phyloP scores from a whole-genome alignment of 2,329 filamentous ascomycete genomes.

The Lachnellula hyalina region DNA sequence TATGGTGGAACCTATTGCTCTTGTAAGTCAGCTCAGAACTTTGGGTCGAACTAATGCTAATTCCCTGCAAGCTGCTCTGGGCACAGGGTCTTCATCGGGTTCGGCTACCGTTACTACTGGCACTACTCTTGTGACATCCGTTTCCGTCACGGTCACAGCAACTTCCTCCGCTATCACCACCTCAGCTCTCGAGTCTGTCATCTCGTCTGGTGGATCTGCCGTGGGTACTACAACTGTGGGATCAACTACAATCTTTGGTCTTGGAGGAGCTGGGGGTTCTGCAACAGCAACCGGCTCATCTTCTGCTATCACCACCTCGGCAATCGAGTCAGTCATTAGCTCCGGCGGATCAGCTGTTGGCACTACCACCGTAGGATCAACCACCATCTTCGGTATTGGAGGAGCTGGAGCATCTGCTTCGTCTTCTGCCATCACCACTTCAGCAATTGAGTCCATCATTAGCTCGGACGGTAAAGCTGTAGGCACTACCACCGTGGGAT shows the following conservation, averaged over 20 bases:
- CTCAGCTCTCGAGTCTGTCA: conserved; percentile 1
- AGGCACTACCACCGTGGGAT: conserved; percentile 13
- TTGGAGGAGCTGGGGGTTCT: neutral
- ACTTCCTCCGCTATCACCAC: neutral
- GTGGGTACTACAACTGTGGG: conserved; percentile 5
- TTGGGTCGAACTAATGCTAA: neutral
- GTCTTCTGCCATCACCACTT: conserved; percentile 20
- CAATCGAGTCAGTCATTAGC: conserved; percentile 14
- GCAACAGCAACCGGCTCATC: neutral
- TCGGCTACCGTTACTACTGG: conserved; percentile 4
- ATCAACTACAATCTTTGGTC: conserved; percentile 6
- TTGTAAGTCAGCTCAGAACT: conserved; percentile 12
- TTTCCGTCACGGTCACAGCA: conserved; percentile 4
- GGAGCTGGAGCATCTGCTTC: conserved; percentile 4
- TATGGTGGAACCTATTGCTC: conserved; percentile 27
- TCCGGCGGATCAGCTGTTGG: conserved; percentile 13
- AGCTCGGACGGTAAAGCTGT: conserved; percentile 14
- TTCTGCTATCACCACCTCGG: conserved; percentile 20
- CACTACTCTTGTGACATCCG: neutral
- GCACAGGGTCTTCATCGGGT: conserved; percentile 4
- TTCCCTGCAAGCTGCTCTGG: neutral
- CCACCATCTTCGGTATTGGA: conserved; percentile 14
- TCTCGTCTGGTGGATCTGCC: neutral
- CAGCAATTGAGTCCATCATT: conserved; percentile 13
- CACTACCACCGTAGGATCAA: conserved; percentile 15